Evolutionary conservation across 2,329 filamentous ascomycete genomes (phyloP), one percentile per base, ranked within the genome.

Genomic region (Penicillium sp.): DNA sequence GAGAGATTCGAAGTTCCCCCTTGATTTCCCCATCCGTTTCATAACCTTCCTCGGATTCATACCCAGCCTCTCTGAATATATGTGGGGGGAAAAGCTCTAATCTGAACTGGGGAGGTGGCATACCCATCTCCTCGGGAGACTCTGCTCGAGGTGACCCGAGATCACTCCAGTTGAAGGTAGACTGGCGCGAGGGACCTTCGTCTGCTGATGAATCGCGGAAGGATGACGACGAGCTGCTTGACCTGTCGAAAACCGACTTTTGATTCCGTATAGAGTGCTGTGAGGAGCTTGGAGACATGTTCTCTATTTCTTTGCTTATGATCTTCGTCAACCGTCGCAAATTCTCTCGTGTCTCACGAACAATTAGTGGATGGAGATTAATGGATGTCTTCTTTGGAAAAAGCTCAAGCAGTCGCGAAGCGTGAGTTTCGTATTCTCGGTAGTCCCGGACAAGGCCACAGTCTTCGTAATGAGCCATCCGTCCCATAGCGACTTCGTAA

Each of bases 391-490:
- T 72, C 53, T 73, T 72, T 16, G 74, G 71, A 48, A 73, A 78
- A 48, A 76, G 70, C 34, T 72, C 71, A 54, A 69, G 66, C 14
- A 80, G 61, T 13, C 70, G 65, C 11, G 73, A 73, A 5, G 72
- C 76, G 53, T 80, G 78, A 1, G 74, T 78, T 53, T 78, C 72
- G 58, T 78, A 80, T 55, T 80, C 78, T 29, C 77, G 72, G 60
- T 77, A 78, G 54, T 80, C 78, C 20, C 75, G 75, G 7, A 78
- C 72, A 10, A 78, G 69, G 11, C 74, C 76, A 20, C 68, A 71
- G 40, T 71, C 69, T 32, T 71, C 64, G 16, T 69, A 69, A 4
- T 67, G 64, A 38, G 69, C 66, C 64, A 79, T 79, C 49, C 70
- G 77, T 20, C 66, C 62, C 51, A 70, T 70, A 20, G 78, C 77